A percentile compares a stretch with the other conserved stretches of the same genome.
Conservation (phyloP, 2,329 filamentous ascomycete genomes). For the Exophiala oligosperma region DNA sequence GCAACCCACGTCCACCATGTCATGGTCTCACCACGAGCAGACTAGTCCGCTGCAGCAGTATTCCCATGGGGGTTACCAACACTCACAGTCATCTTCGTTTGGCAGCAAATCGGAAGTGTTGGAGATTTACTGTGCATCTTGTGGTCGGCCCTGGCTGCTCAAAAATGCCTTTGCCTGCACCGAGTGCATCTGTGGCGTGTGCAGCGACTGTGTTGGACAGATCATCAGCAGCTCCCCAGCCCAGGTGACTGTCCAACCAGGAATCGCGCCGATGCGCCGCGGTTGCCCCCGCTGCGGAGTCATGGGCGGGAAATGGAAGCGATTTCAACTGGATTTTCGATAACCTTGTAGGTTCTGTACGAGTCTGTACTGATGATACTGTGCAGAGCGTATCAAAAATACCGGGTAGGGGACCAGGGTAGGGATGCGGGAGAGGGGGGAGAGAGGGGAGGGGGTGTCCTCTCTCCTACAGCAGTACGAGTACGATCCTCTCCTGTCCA, state of each 20-base stretch:
- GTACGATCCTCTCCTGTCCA: neutral
- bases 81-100: constrained; percentile 58
- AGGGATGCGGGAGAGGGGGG: too few relatives aligned
- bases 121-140: constrained; percentile 91
- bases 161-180: constrained; percentile 90
- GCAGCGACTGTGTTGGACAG: constrained; percentile 72
- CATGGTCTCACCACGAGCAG: constrained; percentile 52
- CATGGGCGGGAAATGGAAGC: constrained; percentile 49
- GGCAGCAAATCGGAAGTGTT: constrained; percentile 54
- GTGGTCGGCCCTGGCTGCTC: constrained; percentile 72
- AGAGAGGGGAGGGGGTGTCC: too few relatives aligned
- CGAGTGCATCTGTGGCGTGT: constrained; percentile 93
- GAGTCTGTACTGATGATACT: too few relatives aligned
- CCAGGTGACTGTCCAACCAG: constrained; percentile 30
- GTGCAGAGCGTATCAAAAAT: too few relatives aligned
- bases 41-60: constrained; percentile 54
- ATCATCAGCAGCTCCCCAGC: constrained; percentile 44
- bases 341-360: constrained; percentile 27
- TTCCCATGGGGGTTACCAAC: constrained; percentile 31
- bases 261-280: constrained; percentile 36
- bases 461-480: too few relatives aligned
- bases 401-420: too few relatives aligned
- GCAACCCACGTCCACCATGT: constrained; percentile 58
- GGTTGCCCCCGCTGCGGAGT: constrained; percentile 48
- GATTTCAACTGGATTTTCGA: constrained; percentile 50